Evolutionary conservation across 2,329 filamentous ascomycete genomes (phyloP).

Genomic region (Botrytis aclada): DNA sequence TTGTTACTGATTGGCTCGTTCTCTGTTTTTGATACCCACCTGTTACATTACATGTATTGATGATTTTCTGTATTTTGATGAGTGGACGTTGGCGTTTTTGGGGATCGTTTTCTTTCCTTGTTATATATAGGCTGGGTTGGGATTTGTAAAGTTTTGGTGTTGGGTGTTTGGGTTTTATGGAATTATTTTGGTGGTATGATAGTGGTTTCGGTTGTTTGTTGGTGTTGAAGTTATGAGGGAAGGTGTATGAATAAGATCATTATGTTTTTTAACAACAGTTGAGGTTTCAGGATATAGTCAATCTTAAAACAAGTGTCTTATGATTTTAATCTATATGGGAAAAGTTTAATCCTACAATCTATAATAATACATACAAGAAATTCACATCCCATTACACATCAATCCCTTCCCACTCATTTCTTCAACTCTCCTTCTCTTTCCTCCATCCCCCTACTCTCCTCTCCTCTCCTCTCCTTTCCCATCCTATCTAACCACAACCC

Average conservation of each 20-base stretch:
- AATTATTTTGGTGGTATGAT: background rate
- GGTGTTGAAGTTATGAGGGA: background rate
- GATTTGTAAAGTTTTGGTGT: background rate
- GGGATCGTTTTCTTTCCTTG: background rate
- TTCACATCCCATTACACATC: background rate
- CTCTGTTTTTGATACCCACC: background rate
- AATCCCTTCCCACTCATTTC: background rate
- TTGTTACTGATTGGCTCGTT: background rate
- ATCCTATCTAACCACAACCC: background rate
- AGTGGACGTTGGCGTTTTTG: background rate
- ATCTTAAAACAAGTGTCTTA: background rate
- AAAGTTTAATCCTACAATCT: too few relatives aligned
- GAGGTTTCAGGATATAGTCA: background rate
- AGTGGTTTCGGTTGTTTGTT: background rate
- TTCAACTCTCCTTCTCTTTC: background rate
- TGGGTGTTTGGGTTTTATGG: background rate
- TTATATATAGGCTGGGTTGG: background rate
- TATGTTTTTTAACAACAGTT: background rate
- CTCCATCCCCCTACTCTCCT: background rate
- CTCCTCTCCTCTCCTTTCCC: background rate
- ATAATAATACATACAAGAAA: accelerated
- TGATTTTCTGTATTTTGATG: background rate
- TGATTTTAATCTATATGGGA: background rate
- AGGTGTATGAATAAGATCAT: background rate
- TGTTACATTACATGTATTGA: background rate